phyloP scores from a whole-genome alignment of 2,329 filamentous ascomycete species.

The Colletotrichum sp. region DNA sequence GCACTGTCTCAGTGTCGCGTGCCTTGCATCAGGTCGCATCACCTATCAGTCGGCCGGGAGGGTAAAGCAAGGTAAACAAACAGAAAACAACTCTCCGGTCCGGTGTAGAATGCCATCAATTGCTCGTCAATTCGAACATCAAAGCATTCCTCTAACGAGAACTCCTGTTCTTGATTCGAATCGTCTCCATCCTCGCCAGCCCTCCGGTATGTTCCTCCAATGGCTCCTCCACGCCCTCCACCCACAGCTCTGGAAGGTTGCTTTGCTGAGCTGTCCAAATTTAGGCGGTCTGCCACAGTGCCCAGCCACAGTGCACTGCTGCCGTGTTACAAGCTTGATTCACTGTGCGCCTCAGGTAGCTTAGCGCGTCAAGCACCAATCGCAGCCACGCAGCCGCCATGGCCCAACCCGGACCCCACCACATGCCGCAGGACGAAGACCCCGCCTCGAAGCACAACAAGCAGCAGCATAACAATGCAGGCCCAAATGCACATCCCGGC shows the following conservation, averaged over 20 bases:
- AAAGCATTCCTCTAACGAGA: not conserved
- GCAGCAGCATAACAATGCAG: conserved; percentile 19
- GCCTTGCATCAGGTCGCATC: not conserved
- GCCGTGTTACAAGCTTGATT: not conserved
- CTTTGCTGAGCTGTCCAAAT: conserved; percentile 2
- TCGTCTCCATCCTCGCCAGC: not conserved
- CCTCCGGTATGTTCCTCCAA: not conserved
- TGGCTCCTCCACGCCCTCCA: not conserved
- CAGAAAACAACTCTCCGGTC: not conserved
- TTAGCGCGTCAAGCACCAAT: not conserved
- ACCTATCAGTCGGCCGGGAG: not conserved
- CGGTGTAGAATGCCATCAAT: not conserved
- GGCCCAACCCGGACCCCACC: conserved; percentile 32
- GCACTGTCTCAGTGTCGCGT: not conserved
- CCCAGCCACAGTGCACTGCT: not conserved
- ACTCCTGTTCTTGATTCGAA: not conserved
- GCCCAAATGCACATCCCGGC: not conserved
- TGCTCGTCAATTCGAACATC: not conserved
- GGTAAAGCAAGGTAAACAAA: not conserved
- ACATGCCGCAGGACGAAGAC: conserved; percentile 28
- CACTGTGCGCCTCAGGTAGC: conserved; percentile 7
- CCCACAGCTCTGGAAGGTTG: not conserved
- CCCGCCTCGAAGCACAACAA: conserved; percentile 32
- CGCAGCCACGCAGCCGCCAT: conserved; percentile 22
- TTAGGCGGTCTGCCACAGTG: not conserved